Evolutionary conservation across 345 rosid species (phyloP).

Genomic region (Camelina laxa): DNA sequence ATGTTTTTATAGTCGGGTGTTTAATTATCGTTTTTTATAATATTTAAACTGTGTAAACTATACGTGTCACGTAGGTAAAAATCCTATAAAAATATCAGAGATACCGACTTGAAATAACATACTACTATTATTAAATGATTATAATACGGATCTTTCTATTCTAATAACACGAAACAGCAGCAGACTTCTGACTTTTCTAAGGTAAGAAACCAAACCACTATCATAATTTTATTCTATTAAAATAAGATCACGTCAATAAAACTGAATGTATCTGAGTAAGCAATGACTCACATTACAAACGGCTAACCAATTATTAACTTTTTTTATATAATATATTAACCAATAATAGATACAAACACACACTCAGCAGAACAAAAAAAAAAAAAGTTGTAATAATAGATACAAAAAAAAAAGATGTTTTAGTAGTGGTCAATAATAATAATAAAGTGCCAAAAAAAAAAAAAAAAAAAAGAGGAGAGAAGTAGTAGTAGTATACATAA

Average conservation of each 20-base stretch:
- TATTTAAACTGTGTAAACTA: background rate
- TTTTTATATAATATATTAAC: too few relatives aligned
- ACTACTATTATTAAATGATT: too few relatives aligned
- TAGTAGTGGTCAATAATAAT: conserved; percentile 29
- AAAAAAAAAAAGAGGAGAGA: background rate
- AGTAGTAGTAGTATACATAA: background rate
- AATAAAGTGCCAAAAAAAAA: conserved; percentile 38
- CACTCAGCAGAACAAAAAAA: background rate
- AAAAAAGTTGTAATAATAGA: conserved; percentile 1
- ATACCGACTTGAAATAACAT: conserved; percentile 12
- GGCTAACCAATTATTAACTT: conserved; percentile 26
- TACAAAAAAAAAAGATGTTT: background rate
- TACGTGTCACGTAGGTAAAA: conserved; percentile 3
- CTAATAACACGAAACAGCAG: too few relatives aligned
- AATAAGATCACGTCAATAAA: conserved; percentile 32
- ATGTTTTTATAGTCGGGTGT: background rate
- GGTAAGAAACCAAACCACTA: conserved; percentile 26
- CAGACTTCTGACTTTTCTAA: background rate
- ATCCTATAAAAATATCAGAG: background rate
- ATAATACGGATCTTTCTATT: too few relatives aligned
- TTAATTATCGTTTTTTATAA: background rate
- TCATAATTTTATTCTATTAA: background rate
- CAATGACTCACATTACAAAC: conserved; percentile 39
- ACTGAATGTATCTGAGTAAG: conserved; percentile 35
- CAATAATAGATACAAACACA: background rate